Conservation (phyloP, 1,284 basidiomycete genomes). For the Apiotrichum montevideense region DNA sequence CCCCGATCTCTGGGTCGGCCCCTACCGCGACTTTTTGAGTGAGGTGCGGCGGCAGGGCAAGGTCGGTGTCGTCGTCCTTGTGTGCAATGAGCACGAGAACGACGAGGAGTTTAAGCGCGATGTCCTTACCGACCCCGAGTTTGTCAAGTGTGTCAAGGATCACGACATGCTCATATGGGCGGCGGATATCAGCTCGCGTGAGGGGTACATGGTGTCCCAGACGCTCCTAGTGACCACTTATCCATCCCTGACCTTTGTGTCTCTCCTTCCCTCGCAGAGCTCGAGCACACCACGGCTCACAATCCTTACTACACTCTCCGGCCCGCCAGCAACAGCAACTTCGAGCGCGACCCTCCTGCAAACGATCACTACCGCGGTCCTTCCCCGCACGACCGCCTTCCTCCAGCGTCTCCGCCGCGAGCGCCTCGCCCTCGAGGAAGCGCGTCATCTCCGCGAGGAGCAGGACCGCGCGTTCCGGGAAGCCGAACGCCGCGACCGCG, state of each 20-base stretch:
- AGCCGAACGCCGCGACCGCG: slow-evolving; percentile 62
- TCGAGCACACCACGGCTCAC: slow-evolving; percentile 56
- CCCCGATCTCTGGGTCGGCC: slow-evolving; percentile 71
- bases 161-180: slow-evolving; percentile 76
- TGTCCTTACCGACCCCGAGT: slow-evolving; percentile 65
- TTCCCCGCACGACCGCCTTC: slow-evolving; percentile 72
- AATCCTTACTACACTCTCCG: slow-evolving; percentile 74
- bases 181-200: slow-evolving; percentile 69
- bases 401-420: slow-evolving; percentile 58
- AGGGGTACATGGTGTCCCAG: slow-evolving; percentile 77
- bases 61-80: slow-evolving; percentile 75
- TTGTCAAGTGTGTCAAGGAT: slow-evolving; percentile 61
- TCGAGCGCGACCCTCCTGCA: slow-evolving; percentile 59
- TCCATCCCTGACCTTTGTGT: slow-evolving; percentile 84
- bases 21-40: slow-evolving; percentile 75
- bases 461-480: slow-evolving; percentile 74
- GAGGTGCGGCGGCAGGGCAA: slow-evolving; percentile 63
- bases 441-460: slow-evolving; percentile 65
- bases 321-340: slow-evolving; percentile 58
- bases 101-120: slow-evolving; percentile 78
- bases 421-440: slow-evolving; percentile 54
- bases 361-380: slow-evolving; percentile 62
- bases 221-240: slow-evolving; percentile 84
- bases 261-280: slow-evolving; percentile 62
- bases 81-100: slow-evolving; percentile 85